A percentile compares a stretch with the other conserved stretches of the same genome.
phyloP scores from a whole-genome alignment of 805 yeast species.

The Cyberlindnera xishuangbannaensis region DNA sequence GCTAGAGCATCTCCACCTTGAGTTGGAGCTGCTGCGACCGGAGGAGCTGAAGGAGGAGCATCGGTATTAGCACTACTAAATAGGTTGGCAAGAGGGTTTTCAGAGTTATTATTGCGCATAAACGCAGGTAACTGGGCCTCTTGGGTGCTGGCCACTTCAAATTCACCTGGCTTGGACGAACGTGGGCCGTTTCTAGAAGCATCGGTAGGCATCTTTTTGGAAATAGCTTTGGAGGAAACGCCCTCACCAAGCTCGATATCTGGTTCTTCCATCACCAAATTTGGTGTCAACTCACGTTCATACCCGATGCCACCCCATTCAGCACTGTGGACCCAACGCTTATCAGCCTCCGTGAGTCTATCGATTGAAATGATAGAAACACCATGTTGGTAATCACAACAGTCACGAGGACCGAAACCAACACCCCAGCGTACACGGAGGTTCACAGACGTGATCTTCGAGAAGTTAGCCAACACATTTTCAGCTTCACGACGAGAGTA shows the following conservation, averaged over 20 bases:
- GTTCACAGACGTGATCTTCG: conserved; percentile 45
- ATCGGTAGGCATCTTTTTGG: conserved; percentile 89
- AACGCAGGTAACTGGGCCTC: conserved; percentile 22
- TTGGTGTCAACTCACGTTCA: conserved; percentile 72
- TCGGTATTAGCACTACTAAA: conserved; percentile 25
- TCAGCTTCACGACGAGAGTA: conserved; percentile 91
- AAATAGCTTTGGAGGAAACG: conserved; percentile 85
- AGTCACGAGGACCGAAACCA: conserved; percentile 97
- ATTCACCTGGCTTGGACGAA: conserved; percentile 61
- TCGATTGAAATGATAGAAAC: conserved; percentile 79
- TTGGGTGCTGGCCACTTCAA: conserved; percentile 27
- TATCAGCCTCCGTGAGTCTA: conserved; percentile 91
- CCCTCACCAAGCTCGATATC: conserved; percentile 96
- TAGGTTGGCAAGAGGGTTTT: conserved; percentile 46
- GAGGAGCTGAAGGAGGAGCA: conserved; percentile 13
- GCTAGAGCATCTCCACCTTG: conserved; percentile 34
- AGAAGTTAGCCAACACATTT: conserved; percentile 65
- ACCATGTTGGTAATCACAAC: conserved; percentile 93
- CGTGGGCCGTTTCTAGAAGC: conserved; percentile 81
- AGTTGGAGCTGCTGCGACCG: conserved; percentile 9
- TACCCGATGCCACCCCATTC: conserved; percentile 94
- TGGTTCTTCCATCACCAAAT: conserved; percentile 90
- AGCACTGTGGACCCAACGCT: conserved; percentile 80
- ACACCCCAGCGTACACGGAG: conserved; percentile 97
- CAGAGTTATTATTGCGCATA: conserved; percentile 31